Evolutionary conservation across 163 green algal genomes (phyloP), one percentile per base, ranked within the genome.

Genomic region (Chloromonas sp.): DNA sequence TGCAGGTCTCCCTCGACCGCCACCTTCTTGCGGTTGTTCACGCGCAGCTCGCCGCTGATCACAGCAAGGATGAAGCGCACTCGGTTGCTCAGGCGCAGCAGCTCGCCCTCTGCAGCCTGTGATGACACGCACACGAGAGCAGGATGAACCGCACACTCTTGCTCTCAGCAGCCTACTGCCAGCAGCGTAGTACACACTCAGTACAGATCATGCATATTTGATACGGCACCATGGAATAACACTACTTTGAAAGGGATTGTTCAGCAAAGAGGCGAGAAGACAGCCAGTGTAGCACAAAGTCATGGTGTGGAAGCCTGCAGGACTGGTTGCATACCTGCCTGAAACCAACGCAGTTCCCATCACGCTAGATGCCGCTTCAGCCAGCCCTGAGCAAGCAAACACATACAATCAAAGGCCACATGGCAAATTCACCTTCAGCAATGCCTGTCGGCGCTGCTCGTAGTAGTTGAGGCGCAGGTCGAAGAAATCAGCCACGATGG

Each of bases 1-100:
- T 96, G 89, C 81, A 99, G 94, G 80, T 99, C 93, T 1, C 82
- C 88, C 90, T 98, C 93, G 3, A 99, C 93, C 71, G 97, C 96
- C 0, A 89, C 91, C 78, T 93, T 93, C 89, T 95, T 97, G 83
- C 96, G 91, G 88, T 98, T 98, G 91, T 83, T 93, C 71, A 99
- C 84, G 14, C 89, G 80, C 85, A 85, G 90, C 76, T 93, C 86
- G 57, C 95, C 94, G 2, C 89, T 62, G 60, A 99, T 94, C 58
- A 99, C 97, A 1, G 95, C 95, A 70, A 96, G 86, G 85, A 99
- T 99, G 93, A 99, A 99, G 81, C 95, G 91, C 79, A 96, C 90
- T 82, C 95, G 95, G 91, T 98, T 98, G 86, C 86, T 89, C 58
- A 97, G 88, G 59, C 94, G 91, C 84, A 88, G 85, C 88, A 97